Conservation (phyloP, 1,284 basidiomycete genomes). For the Lignosus rhinocerotis region DNA sequence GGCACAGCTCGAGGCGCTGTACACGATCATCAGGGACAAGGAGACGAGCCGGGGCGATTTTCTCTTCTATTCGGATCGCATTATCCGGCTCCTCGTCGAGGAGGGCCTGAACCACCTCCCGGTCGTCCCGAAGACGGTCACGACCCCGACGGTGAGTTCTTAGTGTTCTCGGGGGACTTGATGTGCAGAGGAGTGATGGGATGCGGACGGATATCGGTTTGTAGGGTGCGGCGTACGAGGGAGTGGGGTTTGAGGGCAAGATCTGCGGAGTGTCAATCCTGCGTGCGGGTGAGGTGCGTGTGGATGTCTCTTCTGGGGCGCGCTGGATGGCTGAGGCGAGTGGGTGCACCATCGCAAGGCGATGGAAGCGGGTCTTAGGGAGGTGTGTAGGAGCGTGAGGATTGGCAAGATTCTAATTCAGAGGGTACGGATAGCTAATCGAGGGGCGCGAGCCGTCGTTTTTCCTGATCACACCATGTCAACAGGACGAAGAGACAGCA, state of each 20-base stretch:
- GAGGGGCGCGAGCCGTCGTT: not conserved
- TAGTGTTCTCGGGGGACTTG: conserved; percentile 1
- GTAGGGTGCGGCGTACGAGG: conserved; percentile 80
- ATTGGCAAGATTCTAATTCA: conserved; percentile 96
- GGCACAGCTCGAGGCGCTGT: conserved; percentile 90
- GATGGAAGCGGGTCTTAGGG: conserved; percentile 92
- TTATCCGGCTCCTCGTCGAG: conserved; percentile 75
- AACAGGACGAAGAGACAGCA: conserved; percentile 88
- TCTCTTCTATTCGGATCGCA: conserved; percentile 90
- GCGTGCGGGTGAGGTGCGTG: conserved; percentile 75
- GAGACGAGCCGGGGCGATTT: conserved; percentile 90
- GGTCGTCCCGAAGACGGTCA: conserved; percentile 80
- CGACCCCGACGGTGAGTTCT: conserved; percentile 71
- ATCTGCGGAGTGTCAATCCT: conserved; percentile 95
- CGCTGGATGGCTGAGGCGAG: not conserved
- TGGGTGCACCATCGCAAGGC: conserved; percentile 48
- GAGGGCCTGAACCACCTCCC: conserved; percentile 97
- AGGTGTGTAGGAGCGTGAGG: conserved; percentile 89
- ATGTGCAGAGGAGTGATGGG: not conserved
- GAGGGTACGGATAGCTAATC: conserved; percentile 53
- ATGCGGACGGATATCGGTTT: not conserved
- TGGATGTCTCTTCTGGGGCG: not conserved
- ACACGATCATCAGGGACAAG: conserved; percentile 93
- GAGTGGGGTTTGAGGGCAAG: conserved; percentile 91
- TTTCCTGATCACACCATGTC: not conserved